Conservation (phyloP, 768 basidiomycete genomes). For the Lactifluus rugatus region DNA sequence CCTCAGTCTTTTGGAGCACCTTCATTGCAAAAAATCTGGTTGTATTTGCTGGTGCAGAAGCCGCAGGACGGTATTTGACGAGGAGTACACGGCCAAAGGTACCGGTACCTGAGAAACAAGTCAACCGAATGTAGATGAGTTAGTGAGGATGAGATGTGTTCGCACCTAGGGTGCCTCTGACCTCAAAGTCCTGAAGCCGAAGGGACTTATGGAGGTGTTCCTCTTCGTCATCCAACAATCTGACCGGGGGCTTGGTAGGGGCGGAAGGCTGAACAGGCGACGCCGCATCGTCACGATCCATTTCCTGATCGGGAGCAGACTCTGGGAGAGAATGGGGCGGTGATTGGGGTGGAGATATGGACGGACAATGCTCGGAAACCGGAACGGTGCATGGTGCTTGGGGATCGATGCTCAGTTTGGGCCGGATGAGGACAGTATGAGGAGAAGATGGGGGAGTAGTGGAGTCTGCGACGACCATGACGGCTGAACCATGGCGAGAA, state of each 20-base stretch:
- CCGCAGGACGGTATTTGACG: constrained; percentile 56
- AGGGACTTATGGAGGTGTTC: constrained; percentile 52
- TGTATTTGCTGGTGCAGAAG: constrained; percentile 36
- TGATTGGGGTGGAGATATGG: constrained; percentile 6
- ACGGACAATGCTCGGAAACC: neutral
- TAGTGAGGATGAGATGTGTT: neutral
- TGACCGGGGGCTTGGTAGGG: constrained; percentile 33
- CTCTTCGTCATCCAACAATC: constrained; percentile 60
- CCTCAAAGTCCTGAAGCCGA: constrained; percentile 70
- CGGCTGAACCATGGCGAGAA: constrained; percentile 9
- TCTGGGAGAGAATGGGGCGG: constrained; percentile 9
- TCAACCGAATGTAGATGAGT: constrained; percentile 1
- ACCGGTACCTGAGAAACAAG: constrained; percentile 66
- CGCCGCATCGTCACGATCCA: constrained; percentile 9
- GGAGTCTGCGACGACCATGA: constrained; percentile 17
- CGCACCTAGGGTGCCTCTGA: constrained; percentile 67
- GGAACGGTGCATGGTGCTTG: neutral
- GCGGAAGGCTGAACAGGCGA: constrained; percentile 17
- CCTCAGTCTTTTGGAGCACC: constrained; percentile 76
- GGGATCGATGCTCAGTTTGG: constrained; percentile 6
- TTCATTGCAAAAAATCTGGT: constrained; percentile 78
- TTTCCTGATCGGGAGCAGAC: constrained; percentile 8
- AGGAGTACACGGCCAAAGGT: constrained; percentile 93
- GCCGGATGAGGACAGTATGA: neutral
- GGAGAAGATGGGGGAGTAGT: constrained; percentile 15